Base-by-base conservation (phyloP, 208 protist species). In the Acanthamoeba sp. region DNA sequence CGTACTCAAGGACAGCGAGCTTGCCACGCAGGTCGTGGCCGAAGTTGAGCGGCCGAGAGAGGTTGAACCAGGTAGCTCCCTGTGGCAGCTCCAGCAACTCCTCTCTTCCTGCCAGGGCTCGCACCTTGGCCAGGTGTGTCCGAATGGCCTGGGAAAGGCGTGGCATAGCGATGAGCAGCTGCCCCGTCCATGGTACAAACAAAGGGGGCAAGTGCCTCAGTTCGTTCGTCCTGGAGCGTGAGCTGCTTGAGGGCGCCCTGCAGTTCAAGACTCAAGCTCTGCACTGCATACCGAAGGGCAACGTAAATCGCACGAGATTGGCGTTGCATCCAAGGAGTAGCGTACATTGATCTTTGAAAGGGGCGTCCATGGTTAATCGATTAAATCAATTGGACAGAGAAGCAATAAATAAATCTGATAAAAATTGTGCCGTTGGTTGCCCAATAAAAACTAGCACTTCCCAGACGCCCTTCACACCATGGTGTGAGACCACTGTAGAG, bases 21-120 rank as follows among this genome's bases (percentile, higher is more conserved):
- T 84, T 84, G 40, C 76, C 76, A 9, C 76, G 76, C 7, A 84
- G 76, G 42, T 84, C 76, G 27, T 84, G 76, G 16, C 40, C 14
- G 24, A 84, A 18, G 40, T 27, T 45, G 40, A 84, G 76, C 76
- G 76, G 27, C 18, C 76, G 76, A 5, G 76, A 84, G 7, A 84
- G 76, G 42, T 84, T 84, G 76, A 84, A 84, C 76, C 76, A 84
- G 76, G 76, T 84, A 36, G 24, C 40, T 4, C 76, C 76, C 76
- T 55, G 76, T 1, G 76, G 76, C 76, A 84, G 42, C 16, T 84
- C 76, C 24, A 16, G 5, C 0, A 84, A 1, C n/a, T 84, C 76
- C 1, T 22, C 76, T 24, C 42, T 10, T 2, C 73, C 76, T 22
- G 34, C 27, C 38, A 84, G 24, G 16, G 7, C 34, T 10, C 38